Conservation (phyloP, 345 rosid genomes). For the Sonneratia alba region DNA sequence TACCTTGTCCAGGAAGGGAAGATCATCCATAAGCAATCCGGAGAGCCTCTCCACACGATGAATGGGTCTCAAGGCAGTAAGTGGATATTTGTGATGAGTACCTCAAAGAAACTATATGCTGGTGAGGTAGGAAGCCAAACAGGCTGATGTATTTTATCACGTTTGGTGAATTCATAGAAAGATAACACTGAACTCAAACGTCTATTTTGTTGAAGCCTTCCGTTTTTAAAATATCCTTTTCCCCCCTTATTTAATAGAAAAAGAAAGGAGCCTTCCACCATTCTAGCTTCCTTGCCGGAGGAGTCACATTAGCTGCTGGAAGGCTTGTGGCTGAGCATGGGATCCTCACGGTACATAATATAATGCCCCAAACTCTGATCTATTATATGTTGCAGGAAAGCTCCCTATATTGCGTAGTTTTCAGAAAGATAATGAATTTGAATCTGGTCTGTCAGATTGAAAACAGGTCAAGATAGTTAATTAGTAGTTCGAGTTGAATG, state of each 20-base stretch:
- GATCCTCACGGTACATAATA: conserved; percentile 48
- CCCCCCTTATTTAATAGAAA: conserved; percentile 36
- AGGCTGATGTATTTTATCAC: neutral
- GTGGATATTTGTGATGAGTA: conserved; percentile 88
- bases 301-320: conserved; percentile 88
- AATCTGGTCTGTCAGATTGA: neutral
- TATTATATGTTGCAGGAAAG: too few species aligned
- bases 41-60: conserved; percentile 44
- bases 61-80: conserved; percentile 41
- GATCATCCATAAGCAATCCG: conserved; percentile 50
- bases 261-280: conserved; percentile 92
- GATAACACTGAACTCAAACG: neutral
- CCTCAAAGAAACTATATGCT: conserved; percentile 61
- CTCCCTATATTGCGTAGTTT: neutral
- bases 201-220: neutral
- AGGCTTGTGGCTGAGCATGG: conserved; percentile 62
- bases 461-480: neutral
- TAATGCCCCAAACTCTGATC: neutral
- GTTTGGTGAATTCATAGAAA: neutral
- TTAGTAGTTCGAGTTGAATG: neutral
- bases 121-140: conserved; percentile 43
- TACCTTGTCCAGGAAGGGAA: conserved; percentile 50
- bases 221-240: neutral
- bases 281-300: conserved; percentile 96
- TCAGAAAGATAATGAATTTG: neutral